Percentiles rank a stretch among this genome's conserved stretches.
Evolutionary conservation across 2,329 filamentous ascomycete species (phyloP).

Genomic region (Fusarium falciforme): DNA sequence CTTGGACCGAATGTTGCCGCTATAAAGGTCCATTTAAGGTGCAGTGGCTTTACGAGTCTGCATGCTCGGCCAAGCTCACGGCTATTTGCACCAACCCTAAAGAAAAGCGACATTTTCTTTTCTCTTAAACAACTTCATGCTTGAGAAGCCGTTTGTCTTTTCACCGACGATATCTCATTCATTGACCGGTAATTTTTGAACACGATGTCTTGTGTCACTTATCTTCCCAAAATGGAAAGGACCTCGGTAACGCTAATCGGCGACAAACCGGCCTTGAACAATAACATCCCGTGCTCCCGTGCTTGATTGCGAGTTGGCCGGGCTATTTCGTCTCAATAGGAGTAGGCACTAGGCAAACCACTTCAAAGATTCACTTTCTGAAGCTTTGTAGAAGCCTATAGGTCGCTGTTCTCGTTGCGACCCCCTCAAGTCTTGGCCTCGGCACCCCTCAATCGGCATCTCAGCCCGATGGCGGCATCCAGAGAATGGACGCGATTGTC

Average conservation of each 20-base stretch:
- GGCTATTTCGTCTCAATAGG: background rate
- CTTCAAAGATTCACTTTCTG: background rate
- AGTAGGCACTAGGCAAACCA: background rate
- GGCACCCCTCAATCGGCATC: background rate
- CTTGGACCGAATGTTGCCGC: background rate
- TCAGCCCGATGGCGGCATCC: slow-evolving; percentile 12
- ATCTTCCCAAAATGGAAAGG: slow-evolving; percentile 1
- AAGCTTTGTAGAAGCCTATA: too few relatives aligned
- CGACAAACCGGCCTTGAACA: background rate
- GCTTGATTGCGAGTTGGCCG: background rate
- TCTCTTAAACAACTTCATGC: background rate
- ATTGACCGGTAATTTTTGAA: background rate
- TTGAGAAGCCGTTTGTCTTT: background rate
- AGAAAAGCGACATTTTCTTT: background rate
- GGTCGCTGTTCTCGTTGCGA: background rate
- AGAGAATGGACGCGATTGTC: slow-evolving; percentile 41
- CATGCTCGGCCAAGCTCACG: background rate
- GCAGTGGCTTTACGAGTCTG: background rate
- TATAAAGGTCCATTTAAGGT: background rate
- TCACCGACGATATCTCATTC: background rate
- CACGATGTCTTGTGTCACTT: slow-evolving; percentile 1
- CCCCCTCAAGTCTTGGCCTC: background rate
- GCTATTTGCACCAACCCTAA: background rate
- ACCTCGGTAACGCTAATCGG: slow-evolving; percentile 30
- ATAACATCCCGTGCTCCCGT: background rate